A percentile compares a stretch with the other conserved stretches of the same genome.
Conservation (phyloP, 257 asterid genomes). For the Solanum gracilifrons region DNA sequence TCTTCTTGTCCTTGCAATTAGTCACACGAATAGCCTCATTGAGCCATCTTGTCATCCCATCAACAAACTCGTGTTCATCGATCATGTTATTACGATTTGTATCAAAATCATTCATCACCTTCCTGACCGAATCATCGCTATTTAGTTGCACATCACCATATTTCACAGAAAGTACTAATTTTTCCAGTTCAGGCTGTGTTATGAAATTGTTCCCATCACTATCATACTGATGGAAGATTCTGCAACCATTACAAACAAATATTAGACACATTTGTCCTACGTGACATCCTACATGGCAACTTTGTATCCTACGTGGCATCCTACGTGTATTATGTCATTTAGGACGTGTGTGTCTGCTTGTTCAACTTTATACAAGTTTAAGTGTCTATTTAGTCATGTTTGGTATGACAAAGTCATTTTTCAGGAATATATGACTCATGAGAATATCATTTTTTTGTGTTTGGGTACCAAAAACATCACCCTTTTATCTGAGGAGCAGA, state of each 20-base stretch:
- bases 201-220: slow-evolving; percentile 9
- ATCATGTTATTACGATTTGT: slow-evolving; percentile 10
- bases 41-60: slow-evolving; percentile 27
- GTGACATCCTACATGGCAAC: neutral
- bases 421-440: neutral
- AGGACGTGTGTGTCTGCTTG: neutral
- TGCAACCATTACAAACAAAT: slow-evolving; percentile 2
- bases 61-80: slow-evolving; percentile 29
- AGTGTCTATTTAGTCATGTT: neutral
- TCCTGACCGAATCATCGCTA: slow-evolving; percentile 15
- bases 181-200: slow-evolving; percentile 25
- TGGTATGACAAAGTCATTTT: neutral
- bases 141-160: slow-evolving; percentile 26
- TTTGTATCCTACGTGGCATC: too few relatives aligned
- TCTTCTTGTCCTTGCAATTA: slow-evolving; percentile 7
- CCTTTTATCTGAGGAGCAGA: too few relatives aligned
- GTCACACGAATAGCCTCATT: slow-evolving; percentile 22
- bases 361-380: neutral
- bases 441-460: neutral
- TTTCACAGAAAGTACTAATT: slow-evolving; percentile 21
- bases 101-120: slow-evolving; percentile 31
- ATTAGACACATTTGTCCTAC: neutral
- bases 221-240: slow-evolving; percentile 35
- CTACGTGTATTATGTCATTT: neutral
- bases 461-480: neutral